These are phyloP conservation scores for Bipolaris oryzae DNA, from an alignment of 2,329 filamentous ascomycete species.

Conservation along the genomic window DNA sequence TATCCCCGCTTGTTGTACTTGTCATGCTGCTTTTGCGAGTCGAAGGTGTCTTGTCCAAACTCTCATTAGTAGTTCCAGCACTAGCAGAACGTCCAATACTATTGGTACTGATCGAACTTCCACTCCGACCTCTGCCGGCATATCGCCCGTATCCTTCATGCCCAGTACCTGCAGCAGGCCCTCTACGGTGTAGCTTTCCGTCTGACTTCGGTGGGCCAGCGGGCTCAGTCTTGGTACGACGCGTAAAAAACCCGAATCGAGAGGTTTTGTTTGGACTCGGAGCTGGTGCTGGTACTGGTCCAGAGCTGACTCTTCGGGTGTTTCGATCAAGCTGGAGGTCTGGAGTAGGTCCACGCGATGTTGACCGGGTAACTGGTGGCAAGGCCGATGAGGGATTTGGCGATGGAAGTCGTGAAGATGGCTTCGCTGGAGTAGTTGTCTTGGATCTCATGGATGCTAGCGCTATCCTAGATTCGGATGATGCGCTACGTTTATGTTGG, in stretches of 20 bases:
- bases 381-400: constrained; percentile 45
- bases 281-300: constrained; percentile 51
- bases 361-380: constrained; percentile 30
- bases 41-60: constrained; percentile 41
- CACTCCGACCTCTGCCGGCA: constrained; percentile 68
- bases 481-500: constrained; percentile 59
- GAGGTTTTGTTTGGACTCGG: constrained; percentile 64
- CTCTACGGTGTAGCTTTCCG: constrained; percentile 65
- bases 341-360: constrained; percentile 45
- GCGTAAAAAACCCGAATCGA: constrained; percentile 79
- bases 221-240: constrained; percentile 69
- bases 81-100: constrained; percentile 56
- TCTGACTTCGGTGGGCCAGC: constrained; percentile 64
- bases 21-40: constrained; percentile 53
- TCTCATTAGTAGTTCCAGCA: constrained; percentile 49
- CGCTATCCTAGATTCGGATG: constrained; percentile 50
- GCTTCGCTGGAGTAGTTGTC: constrained; percentile 36
- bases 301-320: constrained; percentile 39
- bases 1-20: constrained; percentile 50
- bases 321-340: constrained; percentile 48
- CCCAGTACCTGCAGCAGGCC: constrained; percentile 88
- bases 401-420: constrained; percentile 48
- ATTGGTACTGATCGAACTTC: constrained; percentile 60
- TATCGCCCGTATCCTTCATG: constrained; percentile 83
- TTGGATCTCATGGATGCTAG: constrained; percentile 26